phyloP scores from a whole-genome alignment of 805 yeast species.

The Komagataella populi region DNA sequence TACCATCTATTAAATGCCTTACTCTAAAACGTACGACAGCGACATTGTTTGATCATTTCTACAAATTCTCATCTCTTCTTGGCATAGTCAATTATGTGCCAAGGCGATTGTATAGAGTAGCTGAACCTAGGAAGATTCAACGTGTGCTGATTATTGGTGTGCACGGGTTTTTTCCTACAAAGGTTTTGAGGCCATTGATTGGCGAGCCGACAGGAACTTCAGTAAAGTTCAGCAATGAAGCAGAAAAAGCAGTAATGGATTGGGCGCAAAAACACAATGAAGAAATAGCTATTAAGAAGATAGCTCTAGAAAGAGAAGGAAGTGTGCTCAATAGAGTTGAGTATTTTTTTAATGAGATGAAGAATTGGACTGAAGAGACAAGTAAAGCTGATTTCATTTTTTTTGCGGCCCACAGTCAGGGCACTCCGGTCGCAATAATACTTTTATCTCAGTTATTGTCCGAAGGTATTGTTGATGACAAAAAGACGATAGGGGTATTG shows the following conservation, averaged over 20 bases:
- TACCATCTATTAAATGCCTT: conserved; percentile 4
- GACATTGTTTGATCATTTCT: neutral
- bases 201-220: conserved; percentile 98
- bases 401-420: conserved; percentile 86
- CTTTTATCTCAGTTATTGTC: conserved; percentile 62
- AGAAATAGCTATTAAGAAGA: conserved; percentile 58
- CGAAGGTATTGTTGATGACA: conserved; percentile 29
- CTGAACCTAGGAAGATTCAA: conserved; percentile 18
- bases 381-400: conserved; percentile 62
- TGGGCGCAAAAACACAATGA: conserved; percentile 42
- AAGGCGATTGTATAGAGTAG: conserved; percentile 3
- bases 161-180: conserved; percentile 92
- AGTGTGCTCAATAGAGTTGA: conserved; percentile 77
- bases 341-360: conserved; percentile 59
- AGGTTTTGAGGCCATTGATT: conserved; percentile 68
- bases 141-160: conserved; percentile 80
- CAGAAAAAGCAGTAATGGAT: conserved; percentile 59
- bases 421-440: conserved; percentile 78
- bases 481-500: conserved; percentile 49
- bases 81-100: neutral
- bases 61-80: neutral
- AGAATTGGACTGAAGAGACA: conserved; percentile 40
- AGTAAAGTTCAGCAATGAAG: conserved; percentile 77
- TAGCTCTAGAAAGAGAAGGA: conserved; percentile 91
- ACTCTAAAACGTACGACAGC: conserved; percentile 9